Evolutionary conservation across 2,329 filamentous ascomycete species (phyloP), one percentile per base, ranked within the genome.

Genomic region (Sclerotinia nivalis): DNA sequence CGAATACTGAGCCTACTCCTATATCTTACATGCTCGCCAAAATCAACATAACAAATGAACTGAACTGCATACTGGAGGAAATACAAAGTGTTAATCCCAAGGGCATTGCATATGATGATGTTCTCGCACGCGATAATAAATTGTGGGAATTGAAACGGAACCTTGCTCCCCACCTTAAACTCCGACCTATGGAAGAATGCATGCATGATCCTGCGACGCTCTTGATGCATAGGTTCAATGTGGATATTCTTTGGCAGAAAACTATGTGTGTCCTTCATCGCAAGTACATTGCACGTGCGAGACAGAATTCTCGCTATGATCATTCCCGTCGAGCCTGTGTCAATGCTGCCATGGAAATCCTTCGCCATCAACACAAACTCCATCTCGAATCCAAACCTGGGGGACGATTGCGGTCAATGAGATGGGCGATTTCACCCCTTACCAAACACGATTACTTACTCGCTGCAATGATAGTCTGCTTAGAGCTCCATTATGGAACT

Each of bases 241-340:
- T 97, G 45, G 92, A 96, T 72, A 90, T 96, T 64, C 82, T 97
- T 7, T 97, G 93, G 77, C 89, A 96, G 73, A 97, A 97, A 81
- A 91, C 93, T 25, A 86, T 97, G 75, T 96, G 93, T 76, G 87
- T 97, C 31, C 86, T 99, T 52, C 96, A 99, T 79, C 87, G 93
- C 65, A 93, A 93, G 73, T 97, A 96, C 79, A 86, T 97, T 70
- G 84, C 87, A n/a, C 87, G 89, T 71, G 92, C 93, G 7, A 85
- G 91, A 61, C 87, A 91, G 71, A 96, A 95, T 75, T 84, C 91
- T 13, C 87, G 93, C 12, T 98, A 97, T 77, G 87, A 89, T 12
- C 93, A 96, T 77, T 97, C 93, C 3, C 88, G 95, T 43, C 89
- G 90, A 54, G 91, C 89, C 31, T 96, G 93, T 73, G 90, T 98